Conservation (phyloP, 441 rosid species). For the Gossypium laxum region DNA sequence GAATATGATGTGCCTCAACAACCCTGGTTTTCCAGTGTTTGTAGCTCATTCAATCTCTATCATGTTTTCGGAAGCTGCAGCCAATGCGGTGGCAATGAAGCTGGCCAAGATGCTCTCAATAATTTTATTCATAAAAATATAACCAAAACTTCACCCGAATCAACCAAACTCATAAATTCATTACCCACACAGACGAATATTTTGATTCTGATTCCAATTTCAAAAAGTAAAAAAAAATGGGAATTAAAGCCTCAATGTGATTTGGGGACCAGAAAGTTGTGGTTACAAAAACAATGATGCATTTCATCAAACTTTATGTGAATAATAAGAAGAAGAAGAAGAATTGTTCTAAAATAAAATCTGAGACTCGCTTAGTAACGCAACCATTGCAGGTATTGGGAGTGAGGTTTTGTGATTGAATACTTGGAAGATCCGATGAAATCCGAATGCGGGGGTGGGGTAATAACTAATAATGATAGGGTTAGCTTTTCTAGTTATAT, state of each 20-base stretch:
- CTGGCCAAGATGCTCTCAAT: no score
- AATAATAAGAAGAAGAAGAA: background rate
- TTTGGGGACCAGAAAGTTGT: background rate
- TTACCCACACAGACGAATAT: no score
- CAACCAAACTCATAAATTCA: no score
- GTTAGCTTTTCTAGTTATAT: background rate
- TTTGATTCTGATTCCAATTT: no score
- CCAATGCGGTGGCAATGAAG: no score
- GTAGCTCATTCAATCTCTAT: background rate
- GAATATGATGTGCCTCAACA: background rate
- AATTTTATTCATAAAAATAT: no score
- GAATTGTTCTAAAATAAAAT: background rate
- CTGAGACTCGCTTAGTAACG: background rate
- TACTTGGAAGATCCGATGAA: background rate
- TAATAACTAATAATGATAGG: background rate
- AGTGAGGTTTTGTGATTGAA: background rate
- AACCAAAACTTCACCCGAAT: no score
- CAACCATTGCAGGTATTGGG: background rate
- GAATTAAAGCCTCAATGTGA: background rate
- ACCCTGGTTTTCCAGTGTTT: background rate
- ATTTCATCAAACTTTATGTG: conserved; percentile 13
- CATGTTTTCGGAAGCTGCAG: no score
- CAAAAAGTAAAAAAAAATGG: background rate
- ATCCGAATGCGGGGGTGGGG: background rate
- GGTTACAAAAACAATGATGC: conserved; percentile 16